Evolutionary conservation across 371 early-diverging fungal species (phyloP), one percentile per base, ranked within the genome.

Genomic region (Basidiobolus meristosporus): DNA sequence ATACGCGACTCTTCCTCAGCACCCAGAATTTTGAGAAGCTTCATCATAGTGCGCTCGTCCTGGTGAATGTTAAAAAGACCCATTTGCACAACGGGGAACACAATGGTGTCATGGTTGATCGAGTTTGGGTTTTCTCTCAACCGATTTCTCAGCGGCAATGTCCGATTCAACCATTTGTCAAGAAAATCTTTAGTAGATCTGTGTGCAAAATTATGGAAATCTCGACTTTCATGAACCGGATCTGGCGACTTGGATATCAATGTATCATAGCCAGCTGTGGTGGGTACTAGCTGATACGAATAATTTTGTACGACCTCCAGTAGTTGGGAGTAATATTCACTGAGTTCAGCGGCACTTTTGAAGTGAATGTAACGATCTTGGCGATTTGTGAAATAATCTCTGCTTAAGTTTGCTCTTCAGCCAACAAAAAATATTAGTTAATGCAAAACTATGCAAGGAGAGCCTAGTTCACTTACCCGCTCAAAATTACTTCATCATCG

Each of bases 351-450:
- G 2, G 60, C 50, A 19, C 73, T 53, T 1, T 63, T 41, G 40
- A 92, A 75, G 30, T 62, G 41, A 22, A 90, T 68, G 43, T 92
- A 93, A 20, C 98, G 74, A 60, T 97, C 98, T 56, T 93, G 95
- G 6, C 98, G 69, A 57, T 86, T 76, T 3, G 74, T 72, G 55
- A 97, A 97, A 56, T 97, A 97, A 51, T 93, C 91, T 7, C 63
- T 64, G 56, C 76, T 90, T 41, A 97, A 59, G 47, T 97, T 97
- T n/a, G 98, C 98, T 9, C 77, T 77, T 57, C n/a, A 45, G 33
- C 19, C 26, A 22, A 17, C 17, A 15, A 21, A 20, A 31, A 9
- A 31, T 19, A 18, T 15, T 19, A 7, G 10, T 17, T 26, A 9
- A 31, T 7, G 18, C 5, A 14, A 14, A 14, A 19, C 0, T 18